Evolutionary conservation across 2,329 filamentous ascomycete genomes (phyloP).

Genomic region (Aspergillus brunneoviolaceus): DNA sequence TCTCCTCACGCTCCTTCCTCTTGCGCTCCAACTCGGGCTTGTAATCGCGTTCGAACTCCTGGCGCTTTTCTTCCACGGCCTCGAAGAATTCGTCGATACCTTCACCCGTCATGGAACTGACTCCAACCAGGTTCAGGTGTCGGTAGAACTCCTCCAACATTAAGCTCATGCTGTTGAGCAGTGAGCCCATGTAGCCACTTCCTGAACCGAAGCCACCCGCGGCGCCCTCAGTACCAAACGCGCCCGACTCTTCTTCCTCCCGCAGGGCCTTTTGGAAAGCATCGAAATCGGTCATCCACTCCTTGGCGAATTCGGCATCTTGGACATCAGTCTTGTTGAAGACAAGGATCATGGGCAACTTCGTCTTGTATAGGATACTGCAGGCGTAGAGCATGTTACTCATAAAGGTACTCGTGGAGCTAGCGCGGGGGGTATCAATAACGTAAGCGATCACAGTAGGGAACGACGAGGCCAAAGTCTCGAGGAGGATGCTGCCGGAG

Average conservation of each 20-base stretch:
- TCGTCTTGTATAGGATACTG: slow-evolving; percentile 98
- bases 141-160: slow-evolving; percentile 98
- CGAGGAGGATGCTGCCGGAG: slow-evolving; percentile 88
- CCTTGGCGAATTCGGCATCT: slow-evolving; percentile 84
- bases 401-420: slow-evolving; percentile 97
- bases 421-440: slow-evolving; percentile 91
- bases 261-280: slow-evolving; percentile 85
- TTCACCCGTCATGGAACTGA: slow-evolving; percentile 87
- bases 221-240: slow-evolving; percentile 69
- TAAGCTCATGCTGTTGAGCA: slow-evolving; percentile 96
- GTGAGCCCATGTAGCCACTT: slow-evolving; percentile 92
- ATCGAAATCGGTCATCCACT: slow-evolving; percentile 99
- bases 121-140: slow-evolving; percentile 87
- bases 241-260: slow-evolving; percentile 74
- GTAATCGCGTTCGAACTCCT: slow-evolving; percentile 88
- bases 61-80: slow-evolving; percentile 80
- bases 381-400: slow-evolving; percentile 99
- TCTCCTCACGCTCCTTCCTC: slow-evolving; percentile 70
- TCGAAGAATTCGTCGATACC: slow-evolving; percentile 93
- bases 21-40: slow-evolving; percentile 84
- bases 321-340: slow-evolving; percentile 99
- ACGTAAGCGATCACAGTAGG: slow-evolving; percentile 97
- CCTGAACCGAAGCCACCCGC: slow-evolving; percentile 63
- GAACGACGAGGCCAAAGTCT: slow-evolving; percentile 88
- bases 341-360: slow-evolving; percentile 95